Conservation (phyloP, 495 filamentous ascomycete species). For the Trichoderma asperelloides region DNA sequence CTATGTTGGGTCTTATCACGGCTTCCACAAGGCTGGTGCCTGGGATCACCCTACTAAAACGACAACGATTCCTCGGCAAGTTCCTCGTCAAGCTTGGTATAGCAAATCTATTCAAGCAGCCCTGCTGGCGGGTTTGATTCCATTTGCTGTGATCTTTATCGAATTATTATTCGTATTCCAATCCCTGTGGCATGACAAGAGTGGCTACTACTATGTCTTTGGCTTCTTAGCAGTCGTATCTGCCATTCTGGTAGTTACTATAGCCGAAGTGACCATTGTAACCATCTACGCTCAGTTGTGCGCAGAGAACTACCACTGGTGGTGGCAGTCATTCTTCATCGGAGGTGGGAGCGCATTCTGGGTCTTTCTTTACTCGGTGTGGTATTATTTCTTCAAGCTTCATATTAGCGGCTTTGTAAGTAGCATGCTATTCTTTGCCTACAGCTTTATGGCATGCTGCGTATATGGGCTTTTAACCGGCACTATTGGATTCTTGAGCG, state of each 20-base stretch:
- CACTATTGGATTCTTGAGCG: slow-evolving; percentile 80
- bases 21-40: slow-evolving; percentile 53
- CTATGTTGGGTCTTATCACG: slow-evolving; percentile 75
- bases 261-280: slow-evolving; percentile 85
- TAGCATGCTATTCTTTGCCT: slow-evolving; percentile 78
- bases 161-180: slow-evolving; percentile 90
- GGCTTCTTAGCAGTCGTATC: slow-evolving; percentile 76
- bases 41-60: slow-evolving; percentile 92
- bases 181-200: slow-evolving; percentile 87
- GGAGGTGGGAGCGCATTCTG: slow-evolving; percentile 73
- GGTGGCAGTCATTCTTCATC: slow-evolving; percentile 86
- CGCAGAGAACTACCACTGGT: slow-evolving; percentile 89
- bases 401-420: slow-evolving; percentile 78
- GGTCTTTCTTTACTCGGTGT: slow-evolving; percentile 80
- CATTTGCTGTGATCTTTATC: slow-evolving; percentile 90
- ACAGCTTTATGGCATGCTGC: slow-evolving; percentile 66
- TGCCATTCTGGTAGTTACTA: slow-evolving; percentile 65
- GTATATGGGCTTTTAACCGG: slow-evolving; percentile 80
- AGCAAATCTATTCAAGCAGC: slow-evolving; percentile 51
- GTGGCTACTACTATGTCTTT: slow-evolving; percentile 91
- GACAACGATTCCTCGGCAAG: slow-evolving; percentile 59
- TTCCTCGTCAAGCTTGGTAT: slow-evolving; percentile 79
- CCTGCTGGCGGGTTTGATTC: slow-evolving; percentile 71
- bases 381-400: slow-evolving; percentile 78
- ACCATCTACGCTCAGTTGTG: slow-evolving; percentile 83